Conservation (phyloP, 2,329 filamentous ascomycete species). For the Akanthomyces lecanii region DNA sequence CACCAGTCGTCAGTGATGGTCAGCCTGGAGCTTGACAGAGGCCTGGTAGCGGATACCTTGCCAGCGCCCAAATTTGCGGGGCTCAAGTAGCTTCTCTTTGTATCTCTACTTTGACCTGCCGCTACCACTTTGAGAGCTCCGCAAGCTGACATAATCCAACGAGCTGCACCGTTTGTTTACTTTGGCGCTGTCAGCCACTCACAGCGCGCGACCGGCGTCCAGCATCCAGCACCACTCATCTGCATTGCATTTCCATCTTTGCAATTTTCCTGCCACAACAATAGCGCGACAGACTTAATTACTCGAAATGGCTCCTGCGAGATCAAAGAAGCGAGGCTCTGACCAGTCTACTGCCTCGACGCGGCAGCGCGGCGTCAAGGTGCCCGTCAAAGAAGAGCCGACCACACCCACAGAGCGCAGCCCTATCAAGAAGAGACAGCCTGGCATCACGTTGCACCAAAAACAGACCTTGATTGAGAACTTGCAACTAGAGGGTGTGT, state of each 20-base stretch:
- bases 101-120: conserved; percentile 7
- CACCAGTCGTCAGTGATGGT: conserved; percentile 19
- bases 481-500: conserved; percentile 78
- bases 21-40: conserved; percentile 17
- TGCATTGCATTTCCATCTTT: not conserved
- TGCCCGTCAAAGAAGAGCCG: conserved; percentile 26
- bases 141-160: conserved; percentile 17
- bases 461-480: conserved; percentile 89
- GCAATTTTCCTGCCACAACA: not conserved
- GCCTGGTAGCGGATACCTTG: not conserved
- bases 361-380: conserved; percentile 19
- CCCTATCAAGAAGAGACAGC: conserved; percentile 58
- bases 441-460: conserved; percentile 63
- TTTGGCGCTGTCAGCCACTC: conserved; percentile 12
- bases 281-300: not conserved
- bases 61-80: not conserved
- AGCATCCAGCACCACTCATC: not conserved
- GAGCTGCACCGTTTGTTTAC: conserved; percentile 22
- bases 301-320: conserved; percentile 13
- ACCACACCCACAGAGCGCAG: conserved; percentile 46
- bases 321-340: conserved; percentile 16
- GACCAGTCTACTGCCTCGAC: conserved; percentile 13
- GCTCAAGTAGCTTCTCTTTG: not conserved
- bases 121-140: conserved; percentile 15
- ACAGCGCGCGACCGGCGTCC: conserved; percentile 14